A percentile compares a stretch with the other conserved stretches of the same genome.
phyloP scores from a whole-genome alignment of 345 rosid genomes.

The Raphanus raphanistrum region DNA sequence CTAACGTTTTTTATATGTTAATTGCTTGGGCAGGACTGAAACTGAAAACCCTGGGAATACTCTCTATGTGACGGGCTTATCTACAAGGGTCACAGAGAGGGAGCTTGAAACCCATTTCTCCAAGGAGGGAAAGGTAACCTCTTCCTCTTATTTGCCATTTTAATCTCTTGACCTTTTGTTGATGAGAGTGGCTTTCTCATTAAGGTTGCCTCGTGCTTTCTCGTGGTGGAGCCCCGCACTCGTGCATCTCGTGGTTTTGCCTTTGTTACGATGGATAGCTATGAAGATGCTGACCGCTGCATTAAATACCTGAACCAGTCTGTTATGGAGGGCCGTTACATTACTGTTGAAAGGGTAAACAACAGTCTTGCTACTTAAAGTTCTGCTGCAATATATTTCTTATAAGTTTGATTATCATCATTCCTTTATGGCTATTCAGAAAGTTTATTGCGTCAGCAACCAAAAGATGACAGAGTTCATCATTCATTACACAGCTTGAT shows the following conservation, averaged over 20 bases:
- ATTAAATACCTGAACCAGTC: conserved; percentile 89
- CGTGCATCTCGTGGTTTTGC: conserved; percentile 90
- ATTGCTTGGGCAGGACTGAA: conserved; percentile 41
- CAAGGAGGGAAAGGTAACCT: conserved; percentile 78
- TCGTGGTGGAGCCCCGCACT: conserved; percentile 84
- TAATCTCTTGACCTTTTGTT: background rate
- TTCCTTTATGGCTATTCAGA: conserved; percentile 80
- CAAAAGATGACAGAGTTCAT: conserved; percentile 56
- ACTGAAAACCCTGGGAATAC: conserved; percentile 60
- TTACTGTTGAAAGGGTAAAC: conserved; percentile 90
- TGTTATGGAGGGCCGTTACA: conserved; percentile 77
- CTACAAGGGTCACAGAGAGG: conserved; percentile 78
- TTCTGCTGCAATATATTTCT: background rate
- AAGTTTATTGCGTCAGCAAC: conserved; percentile 74
- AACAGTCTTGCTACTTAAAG: background rate
- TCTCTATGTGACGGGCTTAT: conserved; percentile 83
- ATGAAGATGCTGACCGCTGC: conserved; percentile 79
- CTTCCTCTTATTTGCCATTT: background rate
- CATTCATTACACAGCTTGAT: conserved; percentile 45
- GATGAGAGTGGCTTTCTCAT: conserved; percentile 9
- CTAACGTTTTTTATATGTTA: background rate
- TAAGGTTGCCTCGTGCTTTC: conserved; percentile 82
- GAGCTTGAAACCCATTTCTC: conserved; percentile 80
- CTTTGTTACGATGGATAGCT: conserved; percentile 67
- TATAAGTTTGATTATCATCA: conserved; percentile 37